Base-by-base conservation (phyloP, 148 eudicot genomes). In the Vaccinium myrtillus region DNA sequence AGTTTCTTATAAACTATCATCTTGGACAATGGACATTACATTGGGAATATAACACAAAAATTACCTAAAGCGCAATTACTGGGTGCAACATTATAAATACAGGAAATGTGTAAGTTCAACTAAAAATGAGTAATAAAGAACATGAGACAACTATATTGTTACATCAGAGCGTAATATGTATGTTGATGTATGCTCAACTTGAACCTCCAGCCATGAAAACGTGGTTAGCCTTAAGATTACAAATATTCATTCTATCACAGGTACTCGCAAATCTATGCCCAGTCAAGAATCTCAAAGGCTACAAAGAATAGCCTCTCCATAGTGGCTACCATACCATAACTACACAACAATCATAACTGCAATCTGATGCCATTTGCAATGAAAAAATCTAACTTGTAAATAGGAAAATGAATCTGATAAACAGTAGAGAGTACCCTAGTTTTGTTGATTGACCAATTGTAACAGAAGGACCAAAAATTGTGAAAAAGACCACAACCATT, bases 11-110 rank as follows among this genome's bases (percentile, higher is more conserved):
- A 81, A 23, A 49, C 39, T 25, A 95, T 96, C 96, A 93, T 95
- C 99, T 94, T 93, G 96, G 79, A 98, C 98, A 85, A 95, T 89
- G 90, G 94, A 95, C 70, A 88, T 98, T 74, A 98, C 99, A 90
- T 85, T 90, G 84, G 95, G 98, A 81, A 30, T 30, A 97, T 89
- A 82, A 89, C 83, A 84, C 98, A 95, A n/a, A 83, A 92, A 84
- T 97, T 92, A 48, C 98, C 98, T 55, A 95, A 84, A 63, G 80
- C 88, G 89, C 98, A 97, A 85, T 94, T 94, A 86, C 87, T 85
- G 55, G 95, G 93, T 19, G 93, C 90, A 87, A 91, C 98, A 89
- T 95, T 95, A 88, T 94, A 97, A 91, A 98, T 97, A 83, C 19
- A 87, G 46, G 86, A 80, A 63, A 75, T 43, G 67, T 30, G 30